A percentile compares a stretch with the other conserved stretches of the same genome.
Conservation (phyloP, 2,329 filamentous ascomycete species). For the Fusarium heterosporum region DNA sequence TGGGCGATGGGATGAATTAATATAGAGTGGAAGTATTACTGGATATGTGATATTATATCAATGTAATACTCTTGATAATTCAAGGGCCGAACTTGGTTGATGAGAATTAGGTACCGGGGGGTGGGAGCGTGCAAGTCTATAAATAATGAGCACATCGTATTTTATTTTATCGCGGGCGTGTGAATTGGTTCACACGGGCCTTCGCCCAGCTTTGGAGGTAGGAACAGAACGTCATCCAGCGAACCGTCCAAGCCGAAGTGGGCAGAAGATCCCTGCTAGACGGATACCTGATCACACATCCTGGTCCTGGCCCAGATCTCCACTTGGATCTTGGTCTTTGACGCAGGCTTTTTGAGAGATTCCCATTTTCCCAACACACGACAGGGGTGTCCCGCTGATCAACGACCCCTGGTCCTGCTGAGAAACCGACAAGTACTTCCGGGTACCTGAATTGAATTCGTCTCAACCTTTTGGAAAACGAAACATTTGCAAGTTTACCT, state of each 20-base stretch:
- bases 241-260: conserved; percentile 40
- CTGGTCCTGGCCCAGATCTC: conserved; percentile 34
- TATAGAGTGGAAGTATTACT: conserved; percentile 18
- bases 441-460: conserved; percentile 29
- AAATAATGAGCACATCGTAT: conserved; percentile 41
- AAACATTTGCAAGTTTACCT: conserved; percentile 11
- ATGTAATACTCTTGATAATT: conserved; percentile 33
- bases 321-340: conserved; percentile 33
- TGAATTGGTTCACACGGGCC: too few relatives aligned
- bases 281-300: conserved; percentile 23
- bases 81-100: conserved; percentile 29
- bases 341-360: conserved; percentile 27
- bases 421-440: conserved; percentile 28
- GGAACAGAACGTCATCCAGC: conserved; percentile 37
- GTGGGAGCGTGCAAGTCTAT: conserved; percentile 38
- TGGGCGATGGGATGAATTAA: conserved; percentile 12
- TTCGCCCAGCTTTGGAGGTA: conserved; percentile 13
- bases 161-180: conserved; percentile 3
- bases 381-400: conserved; percentile 41
- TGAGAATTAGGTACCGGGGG: conserved; percentile 12
- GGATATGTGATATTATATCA: conserved; percentile 18
- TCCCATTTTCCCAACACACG: conserved; percentile 31
- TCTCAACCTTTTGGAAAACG: conserved; percentile 14
- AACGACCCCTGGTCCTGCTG: conserved; percentile 27
- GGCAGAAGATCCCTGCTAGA: conserved; percentile 14